These are phyloP conservation scores for Erigeron philadelphicus DNA, from an alignment of 140 eudicot species.

Conservation along the genomic window DNA sequence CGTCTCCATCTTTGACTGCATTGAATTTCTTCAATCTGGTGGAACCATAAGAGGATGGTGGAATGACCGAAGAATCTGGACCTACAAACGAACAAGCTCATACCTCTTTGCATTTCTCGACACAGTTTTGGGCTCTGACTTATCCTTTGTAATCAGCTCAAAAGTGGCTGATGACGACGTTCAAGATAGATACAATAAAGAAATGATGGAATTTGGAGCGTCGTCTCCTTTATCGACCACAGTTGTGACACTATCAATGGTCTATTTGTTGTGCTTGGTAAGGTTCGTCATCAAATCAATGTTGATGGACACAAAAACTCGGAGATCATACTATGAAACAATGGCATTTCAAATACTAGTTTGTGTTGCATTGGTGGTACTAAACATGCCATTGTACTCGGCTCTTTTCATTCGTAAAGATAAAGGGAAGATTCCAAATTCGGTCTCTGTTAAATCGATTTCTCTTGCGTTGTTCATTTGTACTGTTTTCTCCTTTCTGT, in stretches of 20 bases:
- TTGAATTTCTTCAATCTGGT: conserved; percentile 49
- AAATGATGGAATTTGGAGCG: conserved; percentile 69
- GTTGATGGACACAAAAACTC: conserved; percentile 10
- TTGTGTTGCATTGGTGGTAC: conserved; percentile 46
- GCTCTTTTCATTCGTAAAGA: conserved; percentile 65
- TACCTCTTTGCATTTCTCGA: conserved; percentile 62
- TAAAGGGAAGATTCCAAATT: conserved; percentile 57
- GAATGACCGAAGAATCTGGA: conserved; percentile 82
- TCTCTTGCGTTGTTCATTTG: conserved; percentile 51
- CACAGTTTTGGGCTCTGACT: conserved; percentile 47
- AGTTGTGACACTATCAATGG: conserved; percentile 46
- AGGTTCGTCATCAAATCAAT: conserved; percentile 22
- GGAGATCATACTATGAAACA: conserved; percentile 16
- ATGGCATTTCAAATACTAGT: conserved; percentile 48
- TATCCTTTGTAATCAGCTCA: conserved; percentile 48
- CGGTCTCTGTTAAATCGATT: conserved; percentile 39
- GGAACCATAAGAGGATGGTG: conserved; percentile 82
- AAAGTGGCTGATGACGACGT: conserved; percentile 56
- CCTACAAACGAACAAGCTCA: conserved; percentile 66
- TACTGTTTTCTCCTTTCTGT: conserved; percentile 34
- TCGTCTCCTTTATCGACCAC: conserved; percentile 49
- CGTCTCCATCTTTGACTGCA: conserved; percentile 28
- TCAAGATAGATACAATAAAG: conserved; percentile 44
- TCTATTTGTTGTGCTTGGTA: conserved; percentile 48
- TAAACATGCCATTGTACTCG: conserved; percentile 57